Percentiles rank a stretch among this genome's conserved stretches.
phyloP scores from a whole-genome alignment of 1,139 yeast genomes.

The Blastobotrys capitulatus region DNA sequence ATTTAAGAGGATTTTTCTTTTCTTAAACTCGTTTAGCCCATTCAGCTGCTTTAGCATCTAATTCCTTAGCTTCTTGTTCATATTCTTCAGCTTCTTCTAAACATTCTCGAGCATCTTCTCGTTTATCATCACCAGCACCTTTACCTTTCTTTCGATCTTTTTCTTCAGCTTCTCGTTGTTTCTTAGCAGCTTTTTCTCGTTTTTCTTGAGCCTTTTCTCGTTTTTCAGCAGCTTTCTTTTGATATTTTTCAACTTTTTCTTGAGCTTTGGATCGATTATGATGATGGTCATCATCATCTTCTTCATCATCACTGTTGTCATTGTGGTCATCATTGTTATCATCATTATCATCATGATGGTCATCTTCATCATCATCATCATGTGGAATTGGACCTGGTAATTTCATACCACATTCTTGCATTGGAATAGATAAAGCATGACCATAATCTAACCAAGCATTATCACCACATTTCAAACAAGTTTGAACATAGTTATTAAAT shows the following conservation, averaged over 20 bases:
- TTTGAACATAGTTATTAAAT: not conserved
- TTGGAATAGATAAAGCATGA: not conserved
- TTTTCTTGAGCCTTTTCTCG: not conserved
- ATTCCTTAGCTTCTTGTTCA: not conserved
- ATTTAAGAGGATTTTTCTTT: not conserved
- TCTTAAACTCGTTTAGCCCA: not conserved
- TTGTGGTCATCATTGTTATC: not conserved
- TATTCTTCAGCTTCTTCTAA: not conserved
- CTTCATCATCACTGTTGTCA: not conserved
- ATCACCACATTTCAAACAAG: conserved; percentile 1
- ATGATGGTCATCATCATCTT: not conserved
- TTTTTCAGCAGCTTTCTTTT: not conserved
- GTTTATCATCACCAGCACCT: not conserved
- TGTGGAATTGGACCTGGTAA: not conserved
- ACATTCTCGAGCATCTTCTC: not conserved
- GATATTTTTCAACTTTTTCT: not conserved
- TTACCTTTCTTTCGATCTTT: not conserved
- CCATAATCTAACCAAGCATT: not conserved
- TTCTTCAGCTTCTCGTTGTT: not conserved
- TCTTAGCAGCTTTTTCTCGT: not conserved
- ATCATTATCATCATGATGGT: not conserved
- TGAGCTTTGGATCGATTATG: not conserved
- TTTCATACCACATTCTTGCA: not conserved
- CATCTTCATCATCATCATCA: not conserved
- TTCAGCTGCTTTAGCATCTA: not conserved